Evolutionary conservation across 1,284 basidiomycete genomes (phyloP).

Genomic region (Boletus albobrunnescens): DNA sequence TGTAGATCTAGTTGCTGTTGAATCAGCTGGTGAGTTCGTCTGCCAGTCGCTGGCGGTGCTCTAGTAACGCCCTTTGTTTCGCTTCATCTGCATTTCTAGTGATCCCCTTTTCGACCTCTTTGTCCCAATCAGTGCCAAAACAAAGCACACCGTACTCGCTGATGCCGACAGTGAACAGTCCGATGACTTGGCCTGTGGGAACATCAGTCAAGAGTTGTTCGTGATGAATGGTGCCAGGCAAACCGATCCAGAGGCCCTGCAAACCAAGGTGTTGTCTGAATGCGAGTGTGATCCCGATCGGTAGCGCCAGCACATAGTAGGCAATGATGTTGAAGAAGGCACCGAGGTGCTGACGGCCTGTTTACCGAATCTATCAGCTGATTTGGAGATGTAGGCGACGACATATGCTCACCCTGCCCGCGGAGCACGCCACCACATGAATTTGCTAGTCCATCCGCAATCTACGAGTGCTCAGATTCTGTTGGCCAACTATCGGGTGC

Average conservation of each 20-base stretch:
- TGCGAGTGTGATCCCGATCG: constrained; percentile 66
- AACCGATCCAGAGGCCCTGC: constrained; percentile 69
- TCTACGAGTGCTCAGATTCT: constrained; percentile 27
- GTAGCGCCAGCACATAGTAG: constrained; percentile 71
- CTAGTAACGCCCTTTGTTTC: constrained; percentile 33
- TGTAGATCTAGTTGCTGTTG: not conserved
- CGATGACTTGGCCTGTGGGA: constrained; percentile 62
- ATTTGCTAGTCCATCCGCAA: constrained; percentile 69
- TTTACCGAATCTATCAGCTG: constrained; percentile 5
- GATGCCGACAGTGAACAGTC: constrained; percentile 67
- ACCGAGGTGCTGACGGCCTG: constrained; percentile 70
- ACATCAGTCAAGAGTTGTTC: not conserved
- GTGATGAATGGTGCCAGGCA: not conserved
- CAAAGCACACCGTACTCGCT: constrained; percentile 64
- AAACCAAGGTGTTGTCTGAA: constrained; percentile 54
- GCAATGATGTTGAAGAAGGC: constrained; percentile 73
- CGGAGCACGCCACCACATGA: constrained; percentile 70
- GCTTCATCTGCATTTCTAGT: constrained; percentile 50
- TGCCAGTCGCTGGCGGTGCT: constrained; percentile 12
- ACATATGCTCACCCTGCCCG: constrained; percentile 49
- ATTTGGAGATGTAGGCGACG: not conserved
- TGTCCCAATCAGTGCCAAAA: constrained; percentile 63
- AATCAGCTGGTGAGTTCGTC: constrained; percentile 18
- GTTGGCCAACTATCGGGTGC: not conserved
- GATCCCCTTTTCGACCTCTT: constrained; percentile 52